phyloP scores from a whole-genome alignment of 139 green algal genomes.

The Picocystis salinarum region DNA sequence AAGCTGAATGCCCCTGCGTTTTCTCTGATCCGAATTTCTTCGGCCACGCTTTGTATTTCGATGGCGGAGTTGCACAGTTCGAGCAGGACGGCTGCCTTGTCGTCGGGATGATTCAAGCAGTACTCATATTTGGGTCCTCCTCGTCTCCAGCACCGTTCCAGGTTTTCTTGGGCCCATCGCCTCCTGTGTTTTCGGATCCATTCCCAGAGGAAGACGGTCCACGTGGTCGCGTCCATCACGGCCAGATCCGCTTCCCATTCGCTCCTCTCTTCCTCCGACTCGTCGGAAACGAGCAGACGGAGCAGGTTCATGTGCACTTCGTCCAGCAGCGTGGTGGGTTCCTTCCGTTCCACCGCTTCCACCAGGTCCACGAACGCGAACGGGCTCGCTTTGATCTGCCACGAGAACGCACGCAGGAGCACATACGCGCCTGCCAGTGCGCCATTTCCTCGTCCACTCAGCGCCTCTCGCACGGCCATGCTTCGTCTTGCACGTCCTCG shows the following conservation, averaged over 20 bases:
- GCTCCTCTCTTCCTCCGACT: slow-evolving; percentile 17
- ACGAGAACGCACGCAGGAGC: slow-evolving; percentile 7
- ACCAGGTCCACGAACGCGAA: slow-evolving; percentile 14
- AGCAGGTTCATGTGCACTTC: slow-evolving; percentile 35
- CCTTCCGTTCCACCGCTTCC: slow-evolving; percentile 14
- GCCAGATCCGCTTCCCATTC: slow-evolving; percentile 20
- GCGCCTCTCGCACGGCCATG: no score
- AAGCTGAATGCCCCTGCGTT: no score
- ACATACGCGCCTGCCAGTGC: neutral
- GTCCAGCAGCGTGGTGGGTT: slow-evolving; percentile 25
- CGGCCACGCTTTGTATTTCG: neutral
- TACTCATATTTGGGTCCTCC: slow-evolving; percentile 18
- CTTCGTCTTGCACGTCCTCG: no score
- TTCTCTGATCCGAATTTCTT: neutral
- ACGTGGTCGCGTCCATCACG: slow-evolving; percentile 39
- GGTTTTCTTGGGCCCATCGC: neutral
- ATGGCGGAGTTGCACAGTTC: slow-evolving; percentile 18
- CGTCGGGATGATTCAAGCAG: slow-evolving; percentile 15
- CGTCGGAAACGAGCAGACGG: slow-evolving; percentile 23
- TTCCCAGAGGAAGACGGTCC: slow-evolving; percentile 53
- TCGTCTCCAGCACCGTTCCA: neutral
- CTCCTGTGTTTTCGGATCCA: slow-evolving; percentile 14
- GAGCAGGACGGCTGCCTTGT: slow-evolving; percentile 25
- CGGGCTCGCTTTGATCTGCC: slow-evolving; percentile 6
- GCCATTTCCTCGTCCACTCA: no score